Evolutionary conservation across 1,284 basidiomycete species (phyloP).

Genomic region (Spongiforma sp.): DNA sequence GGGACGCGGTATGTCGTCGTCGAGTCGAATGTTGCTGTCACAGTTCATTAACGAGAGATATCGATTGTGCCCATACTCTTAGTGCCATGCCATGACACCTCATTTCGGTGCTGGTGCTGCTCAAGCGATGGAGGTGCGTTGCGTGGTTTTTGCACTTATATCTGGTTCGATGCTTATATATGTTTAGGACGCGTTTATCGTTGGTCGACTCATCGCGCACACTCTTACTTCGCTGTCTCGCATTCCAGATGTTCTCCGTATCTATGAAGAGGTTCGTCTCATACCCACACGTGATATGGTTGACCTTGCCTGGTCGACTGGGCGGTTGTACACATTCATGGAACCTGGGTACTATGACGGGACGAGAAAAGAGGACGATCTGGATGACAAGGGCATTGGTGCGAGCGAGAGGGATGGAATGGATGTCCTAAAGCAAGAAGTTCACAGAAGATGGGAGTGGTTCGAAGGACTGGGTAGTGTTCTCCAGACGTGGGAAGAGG

Average conservation of each 20-base stretch:
- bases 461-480: not conserved
- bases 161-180: not conserved
- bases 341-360: constrained; percentile 27
- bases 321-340: constrained; percentile 15
- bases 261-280: constrained; percentile 39
- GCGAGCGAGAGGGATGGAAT: constrained; percentile 17
- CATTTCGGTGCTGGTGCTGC: constrained; percentile 36
- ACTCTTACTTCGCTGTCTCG: constrained; percentile 24
- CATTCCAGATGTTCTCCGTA: constrained; percentile 26
- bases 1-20: constrained; percentile 38
- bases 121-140: constrained; percentile 38
- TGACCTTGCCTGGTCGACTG: constrained; percentile 11
- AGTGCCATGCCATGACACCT: constrained; percentile 40
- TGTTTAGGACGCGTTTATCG: constrained; percentile 40
- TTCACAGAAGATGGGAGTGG: constrained; percentile 3
- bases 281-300: constrained; percentile 20
- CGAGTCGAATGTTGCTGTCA: not conserved
- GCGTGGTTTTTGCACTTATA: not conserved
- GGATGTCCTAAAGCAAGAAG: constrained; percentile 11
- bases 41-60: not conserved
- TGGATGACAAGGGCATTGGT: constrained; percentile 16
- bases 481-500: constrained; percentile 16
- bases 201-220: constrained; percentile 39
- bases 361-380: constrained; percentile 8
- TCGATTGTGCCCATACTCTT: too few relatives aligned